Evolutionary conservation across 129 eudicot species (phyloP).

Genomic region (Solidago caesia): DNA sequence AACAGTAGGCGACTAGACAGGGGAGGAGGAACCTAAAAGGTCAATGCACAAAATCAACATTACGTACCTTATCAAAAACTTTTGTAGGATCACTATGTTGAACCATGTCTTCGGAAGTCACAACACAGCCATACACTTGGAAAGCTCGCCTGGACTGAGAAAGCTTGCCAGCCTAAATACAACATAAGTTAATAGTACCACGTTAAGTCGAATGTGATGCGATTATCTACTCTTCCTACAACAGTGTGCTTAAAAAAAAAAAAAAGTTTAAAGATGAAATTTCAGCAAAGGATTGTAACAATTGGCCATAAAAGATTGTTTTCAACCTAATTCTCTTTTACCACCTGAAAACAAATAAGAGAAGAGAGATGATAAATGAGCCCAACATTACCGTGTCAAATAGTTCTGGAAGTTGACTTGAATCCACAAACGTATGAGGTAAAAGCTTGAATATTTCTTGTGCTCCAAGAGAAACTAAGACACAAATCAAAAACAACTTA

Average conservation of each 20-base stretch:
- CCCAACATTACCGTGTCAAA: constrained; percentile 50
- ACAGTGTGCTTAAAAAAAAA: not conserved
- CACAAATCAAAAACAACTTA: constrained; percentile 14
- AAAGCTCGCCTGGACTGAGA: constrained; percentile 55
- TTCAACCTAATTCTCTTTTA: not conserved
- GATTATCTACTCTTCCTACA: constrained; percentile 1
- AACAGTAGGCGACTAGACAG: too few species aligned
- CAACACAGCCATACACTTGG: constrained; percentile 94
- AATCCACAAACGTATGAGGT: constrained; percentile 89
- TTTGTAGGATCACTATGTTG: constrained; percentile 52
- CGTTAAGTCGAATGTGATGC: constrained; percentile 20
- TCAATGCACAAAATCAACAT: constrained; percentile 4
- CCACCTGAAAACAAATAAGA: constrained; percentile 5
- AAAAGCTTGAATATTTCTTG: constrained; percentile 96
- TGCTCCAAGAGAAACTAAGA: constrained; percentile 85
- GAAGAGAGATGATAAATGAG: constrained; percentile 16
- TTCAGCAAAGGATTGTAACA: constrained; percentile 13
- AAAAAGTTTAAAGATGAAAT: not conserved
- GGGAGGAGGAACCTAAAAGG: not conserved
- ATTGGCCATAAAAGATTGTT: not conserved
- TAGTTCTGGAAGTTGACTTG: constrained; percentile 72
- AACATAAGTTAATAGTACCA: constrained; percentile 22
- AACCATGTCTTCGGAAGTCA: constrained; percentile 81
- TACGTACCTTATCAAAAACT: constrained; percentile 66
- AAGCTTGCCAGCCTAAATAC: constrained; percentile 44